These are phyloP conservation scores for Fusarium penzigii DNA, from an alignment of 2,329 filamentous ascomycete genomes.

Conservation along the genomic window DNA sequence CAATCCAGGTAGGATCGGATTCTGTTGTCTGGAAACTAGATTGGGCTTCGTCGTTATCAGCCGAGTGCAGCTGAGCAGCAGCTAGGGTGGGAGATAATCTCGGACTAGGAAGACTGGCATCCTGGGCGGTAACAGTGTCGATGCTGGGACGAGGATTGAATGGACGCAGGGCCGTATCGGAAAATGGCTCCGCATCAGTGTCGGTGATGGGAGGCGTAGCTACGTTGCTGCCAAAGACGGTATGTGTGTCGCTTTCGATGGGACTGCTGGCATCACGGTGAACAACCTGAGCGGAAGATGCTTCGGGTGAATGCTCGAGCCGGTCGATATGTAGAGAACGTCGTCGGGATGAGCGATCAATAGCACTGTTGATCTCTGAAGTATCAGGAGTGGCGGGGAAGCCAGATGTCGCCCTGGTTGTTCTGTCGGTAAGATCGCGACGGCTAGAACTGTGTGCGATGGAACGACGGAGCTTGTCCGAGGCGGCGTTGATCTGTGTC, in stretches of 20 bases:
- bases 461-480: conserved; percentile 39
- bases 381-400: conserved; percentile 60
- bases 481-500: conserved; percentile 31
- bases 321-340: conserved; percentile 45
- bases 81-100: conserved; percentile 90
- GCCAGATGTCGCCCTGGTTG: conserved; percentile 27
- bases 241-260: conserved; percentile 56
- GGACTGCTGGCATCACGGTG: conserved; percentile 53
- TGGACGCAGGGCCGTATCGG: conserved; percentile 47
- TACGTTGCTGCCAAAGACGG: conserved; percentile 62
- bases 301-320: conserved; percentile 47
- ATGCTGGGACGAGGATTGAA: conserved; percentile 55
- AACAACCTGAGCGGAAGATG: conserved; percentile 39
- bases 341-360: conserved; percentile 40
- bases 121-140: conserved; percentile 74
- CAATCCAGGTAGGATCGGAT: conserved; percentile 36
- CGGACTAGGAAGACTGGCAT: conserved; percentile 91
- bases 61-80: conserved; percentile 57
- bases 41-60: conserved; percentile 44
- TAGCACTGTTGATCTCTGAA: conserved; percentile 43
- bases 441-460: conserved; percentile 31
- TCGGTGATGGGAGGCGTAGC: conserved; percentile 78
- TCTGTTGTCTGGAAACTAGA: conserved; percentile 35
- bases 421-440: conserved; percentile 28
- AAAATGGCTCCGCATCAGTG: conserved; percentile 64